Evolutionary conservation across 768 basidiomycete genomes (phyloP).

Genomic region (Astraeus odoratus): DNA sequence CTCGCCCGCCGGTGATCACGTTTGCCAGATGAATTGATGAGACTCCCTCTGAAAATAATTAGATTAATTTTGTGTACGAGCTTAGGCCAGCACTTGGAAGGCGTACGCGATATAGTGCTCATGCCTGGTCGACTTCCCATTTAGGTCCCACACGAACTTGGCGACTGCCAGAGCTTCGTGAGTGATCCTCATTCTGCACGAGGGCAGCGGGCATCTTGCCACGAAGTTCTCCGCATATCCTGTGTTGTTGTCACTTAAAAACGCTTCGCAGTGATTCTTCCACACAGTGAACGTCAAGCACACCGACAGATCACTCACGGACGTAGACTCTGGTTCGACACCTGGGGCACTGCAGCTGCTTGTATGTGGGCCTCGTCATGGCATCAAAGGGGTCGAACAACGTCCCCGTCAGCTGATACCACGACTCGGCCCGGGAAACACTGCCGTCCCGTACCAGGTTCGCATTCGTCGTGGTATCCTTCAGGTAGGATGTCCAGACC

Average conservation of each 20-base stretch:
- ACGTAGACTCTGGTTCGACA: constrained; percentile 23
- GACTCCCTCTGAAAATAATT: constrained; percentile 27
- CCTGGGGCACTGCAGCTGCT: constrained; percentile 28
- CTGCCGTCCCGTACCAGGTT: constrained; percentile 13
- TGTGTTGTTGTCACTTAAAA: constrained; percentile 31
- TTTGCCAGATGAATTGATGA: constrained; percentile 23
- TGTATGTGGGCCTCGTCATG: constrained; percentile 16
- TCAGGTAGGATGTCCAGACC: constrained; percentile 9
- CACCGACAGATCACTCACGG: constrained; percentile 21
- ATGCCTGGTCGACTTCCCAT: constrained; percentile 12
- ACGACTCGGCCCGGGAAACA: constrained; percentile 10
- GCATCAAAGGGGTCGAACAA: constrained; percentile 33
- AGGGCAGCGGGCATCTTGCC: constrained; percentile 28
- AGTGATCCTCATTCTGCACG: constrained; percentile 36
- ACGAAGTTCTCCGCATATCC: constrained; percentile 45
- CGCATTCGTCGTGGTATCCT: constrained; percentile 17
- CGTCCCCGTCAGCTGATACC: constrained; percentile 20
- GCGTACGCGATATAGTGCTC: constrained; percentile 31
- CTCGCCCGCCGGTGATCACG: constrained; percentile 22
- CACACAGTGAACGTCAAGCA: background rate
- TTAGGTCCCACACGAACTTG: constrained; percentile 38
- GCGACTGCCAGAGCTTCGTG: constrained; percentile 34
- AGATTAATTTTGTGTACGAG: background rate
- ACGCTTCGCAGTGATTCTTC: constrained; percentile 27
- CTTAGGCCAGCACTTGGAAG: background rate